A percentile compares a stretch with the other conserved stretches of the same genome.
phyloP scores from a whole-genome alignment of 805 yeast genomes.

The Wickerhamiella azymoides region DNA sequence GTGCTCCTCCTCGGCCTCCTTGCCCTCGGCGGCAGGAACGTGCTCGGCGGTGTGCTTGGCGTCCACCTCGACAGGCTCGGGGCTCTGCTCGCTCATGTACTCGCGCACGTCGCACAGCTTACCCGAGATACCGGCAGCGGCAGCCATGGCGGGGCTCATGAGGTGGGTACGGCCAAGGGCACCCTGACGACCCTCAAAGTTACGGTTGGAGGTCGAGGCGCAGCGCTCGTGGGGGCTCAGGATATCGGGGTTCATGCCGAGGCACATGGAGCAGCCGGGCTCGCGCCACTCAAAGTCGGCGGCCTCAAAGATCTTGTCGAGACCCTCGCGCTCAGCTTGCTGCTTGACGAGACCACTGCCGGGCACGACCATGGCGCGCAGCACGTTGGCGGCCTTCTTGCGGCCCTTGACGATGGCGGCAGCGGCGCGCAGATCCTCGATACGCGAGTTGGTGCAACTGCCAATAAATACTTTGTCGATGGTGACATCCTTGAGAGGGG shows the following conservation, averaged over 20 bases:
- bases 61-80: slow-evolving; percentile 16
- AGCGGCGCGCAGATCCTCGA: slow-evolving; percentile 92
- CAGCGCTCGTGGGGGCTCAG: slow-evolving; percentile 91
- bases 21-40: slow-evolving; percentile 33
- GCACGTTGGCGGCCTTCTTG: slow-evolving; percentile 68
- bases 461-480: slow-evolving; percentile 96
- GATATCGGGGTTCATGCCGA: slow-evolving; percentile 98
- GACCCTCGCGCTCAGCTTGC: slow-evolving; percentile 91
- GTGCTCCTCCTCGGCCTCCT: slow-evolving; percentile 29
- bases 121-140: slow-evolving; percentile 92
- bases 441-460: slow-evolving; percentile 94
- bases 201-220: slow-evolving; percentile 97
- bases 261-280: slow-evolving; percentile 99
- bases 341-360: slow-evolving; percentile 91
- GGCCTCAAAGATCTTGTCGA: slow-evolving; percentile 74
- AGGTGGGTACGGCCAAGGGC: slow-evolving; percentile 89
- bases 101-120: slow-evolving; percentile 84
- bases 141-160: slow-evolving; percentile 99
- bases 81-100: slow-evolving; percentile 31
- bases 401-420: slow-evolving; percentile 87
- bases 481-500: slow-evolving; percentile 56
- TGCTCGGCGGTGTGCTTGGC: slow-evolving; percentile 6
- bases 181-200: slow-evolving; percentile 99
- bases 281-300: slow-evolving; percentile 99
- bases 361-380: slow-evolving; percentile 83